Evolutionary conservation across 2,329 filamentous ascomycete genomes (phyloP), one percentile per base, ranked within the genome.

Genomic region (Diaporthe australafricana): DNA sequence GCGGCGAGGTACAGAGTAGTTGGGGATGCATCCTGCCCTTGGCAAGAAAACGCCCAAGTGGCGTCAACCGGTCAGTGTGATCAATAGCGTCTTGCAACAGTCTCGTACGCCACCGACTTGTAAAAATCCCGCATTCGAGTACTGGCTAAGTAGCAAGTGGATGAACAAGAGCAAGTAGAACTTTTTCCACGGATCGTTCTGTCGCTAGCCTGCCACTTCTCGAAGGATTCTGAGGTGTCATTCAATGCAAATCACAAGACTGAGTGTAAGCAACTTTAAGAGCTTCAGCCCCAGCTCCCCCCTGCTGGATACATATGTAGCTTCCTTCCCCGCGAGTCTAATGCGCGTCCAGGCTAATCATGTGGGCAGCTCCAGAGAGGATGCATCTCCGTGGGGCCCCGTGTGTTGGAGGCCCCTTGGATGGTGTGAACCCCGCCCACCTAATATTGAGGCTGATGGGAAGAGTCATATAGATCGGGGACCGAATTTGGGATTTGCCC

Each of bases 401-500:
- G 25, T 48, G 60, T 20, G 6, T 25, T 17, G 42, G 60, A 25
- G 42, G 4, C 42, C 60, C 42, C 27, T 3, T 27, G 38, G 4
- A 45, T 60, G 56, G 60, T 63, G 60, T 63, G 42, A 35, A 63
- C 60, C 60, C 60, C 60, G 60, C 60, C 30, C 16, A 14, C 20
- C 11, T 12, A 22, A 63, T 35, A 63, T 48, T 48, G 42, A 63
- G 60, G 60, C 42, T 63, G 60, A 63, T 25, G 60, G 7, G 17
- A 35, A 42, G n/a, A 63, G 60, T 63, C 60, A 63, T 35, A 63
- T 35, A 35, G 40, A 1, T 35, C 30, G 60, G 42, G 7, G 16
- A 22, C 40, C 60, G 60, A 48, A 6, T 48, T 25, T 63, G 20
- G n/a, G n/a, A 9, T 20, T 5, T 22, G 17, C 17, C 25, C 12